Percentiles rank a stretch among this genome's conserved stretches.
Conservation (phyloP, 768 basidiomycete species). For the Amanita exitialis region DNA sequence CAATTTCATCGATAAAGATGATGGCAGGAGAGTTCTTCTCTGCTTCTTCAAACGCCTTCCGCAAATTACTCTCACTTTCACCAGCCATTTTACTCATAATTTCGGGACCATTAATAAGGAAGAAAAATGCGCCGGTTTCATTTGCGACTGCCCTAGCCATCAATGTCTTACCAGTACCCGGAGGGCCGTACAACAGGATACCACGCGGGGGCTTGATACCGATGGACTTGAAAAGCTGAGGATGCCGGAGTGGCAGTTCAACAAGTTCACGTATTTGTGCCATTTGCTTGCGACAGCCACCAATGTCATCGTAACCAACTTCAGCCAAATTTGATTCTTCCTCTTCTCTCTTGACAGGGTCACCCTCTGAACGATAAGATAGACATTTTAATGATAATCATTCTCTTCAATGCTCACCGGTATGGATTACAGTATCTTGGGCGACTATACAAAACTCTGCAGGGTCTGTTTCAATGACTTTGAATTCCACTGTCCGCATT, state of each 20-base stretch:
- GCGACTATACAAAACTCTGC: slow-evolving; percentile 98
- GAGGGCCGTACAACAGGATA: slow-evolving; percentile 97
- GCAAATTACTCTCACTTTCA: slow-evolving; percentile 92
- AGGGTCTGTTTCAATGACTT: slow-evolving; percentile 97
- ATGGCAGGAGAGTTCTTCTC: slow-evolving; percentile 99
- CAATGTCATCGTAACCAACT: slow-evolving; percentile 98
- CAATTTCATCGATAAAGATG: slow-evolving; percentile 99
- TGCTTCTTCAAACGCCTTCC: slow-evolving; percentile 99
- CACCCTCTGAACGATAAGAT: slow-evolving; percentile 59
- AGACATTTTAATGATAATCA: slow-evolving; percentile 10
- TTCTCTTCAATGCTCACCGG: slow-evolving; percentile 34
- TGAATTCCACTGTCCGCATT: slow-evolving; percentile 98
- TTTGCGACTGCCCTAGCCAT: slow-evolving; percentile 99
- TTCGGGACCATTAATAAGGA: slow-evolving; percentile 98
- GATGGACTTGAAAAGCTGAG: slow-evolving; percentile 98
- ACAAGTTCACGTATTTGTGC: slow-evolving; percentile 99
- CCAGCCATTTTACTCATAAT: slow-evolving; percentile 99
- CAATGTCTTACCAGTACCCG: slow-evolving; percentile 98
- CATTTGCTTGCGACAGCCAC: slow-evolving; percentile 99
- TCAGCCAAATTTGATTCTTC: slow-evolving; percentile 95
- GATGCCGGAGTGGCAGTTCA: slow-evolving; percentile 94
- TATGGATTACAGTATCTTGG: slow-evolving; percentile 97
- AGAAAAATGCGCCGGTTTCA: slow-evolving; percentile 99
- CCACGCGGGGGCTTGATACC: slow-evolving; percentile 99
- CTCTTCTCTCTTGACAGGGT: slow-evolving; percentile 97